Evolutionary conservation across 129 eudicot genomes (phyloP).

Genomic region (Calendula officinalis): DNA sequence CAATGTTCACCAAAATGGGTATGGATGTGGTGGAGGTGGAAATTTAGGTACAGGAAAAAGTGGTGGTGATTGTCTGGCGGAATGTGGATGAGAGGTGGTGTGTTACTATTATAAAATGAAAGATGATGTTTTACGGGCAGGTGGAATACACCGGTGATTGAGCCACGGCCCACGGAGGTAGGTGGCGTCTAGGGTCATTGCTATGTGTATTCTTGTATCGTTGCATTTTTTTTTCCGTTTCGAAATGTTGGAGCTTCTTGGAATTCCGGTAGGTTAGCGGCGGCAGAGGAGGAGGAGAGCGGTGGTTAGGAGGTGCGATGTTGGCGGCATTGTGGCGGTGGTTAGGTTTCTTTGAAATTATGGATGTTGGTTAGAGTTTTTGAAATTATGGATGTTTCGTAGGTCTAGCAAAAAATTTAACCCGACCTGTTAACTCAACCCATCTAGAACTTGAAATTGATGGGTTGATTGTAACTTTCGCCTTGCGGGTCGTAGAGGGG

Average conservation of each 20-base stretch:
- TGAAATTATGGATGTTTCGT: slow-evolving; percentile 17
- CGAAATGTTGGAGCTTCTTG: slow-evolving; percentile 79
- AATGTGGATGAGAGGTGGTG: slow-evolving; percentile 7
- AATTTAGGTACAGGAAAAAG: slow-evolving; percentile 30
- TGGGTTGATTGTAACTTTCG: too few species aligned
- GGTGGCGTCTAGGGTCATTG: slow-evolving; percentile 76
- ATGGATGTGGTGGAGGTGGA: slow-evolving; percentile 57
- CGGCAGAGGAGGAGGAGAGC: slow-evolving; percentile 23
- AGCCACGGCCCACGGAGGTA: slow-evolving; percentile 88
- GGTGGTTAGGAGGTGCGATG: slow-evolving; percentile 32
- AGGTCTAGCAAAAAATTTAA: too few species aligned
- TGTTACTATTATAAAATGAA: slow-evolving; percentile 61
- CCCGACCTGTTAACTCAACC: too few species aligned
- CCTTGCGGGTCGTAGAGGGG: too few species aligned
- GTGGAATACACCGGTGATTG: slow-evolving; percentile 67
- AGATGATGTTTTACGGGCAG: slow-evolving; percentile 68
- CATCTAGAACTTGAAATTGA: too few species aligned
- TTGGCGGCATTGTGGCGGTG: slow-evolving; percentile 19
- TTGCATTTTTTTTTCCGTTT: slow-evolving; percentile 56
- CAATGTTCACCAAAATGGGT: slow-evolving; percentile 45
- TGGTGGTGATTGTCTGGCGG: slow-evolving; percentile 1
- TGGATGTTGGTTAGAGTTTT: slow-evolving; percentile 6
- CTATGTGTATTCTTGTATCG: slow-evolving; percentile 47
- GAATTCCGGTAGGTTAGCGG: slow-evolving; percentile 39
- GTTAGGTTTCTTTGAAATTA: background rate